A percentile compares a stretch with the other conserved stretches of the same genome.
These are phyloP conservation scores for Neurospora discreta DNA, from an alignment of 495 filamentous ascomycete genomes.

Conservation along the genomic window DNA sequence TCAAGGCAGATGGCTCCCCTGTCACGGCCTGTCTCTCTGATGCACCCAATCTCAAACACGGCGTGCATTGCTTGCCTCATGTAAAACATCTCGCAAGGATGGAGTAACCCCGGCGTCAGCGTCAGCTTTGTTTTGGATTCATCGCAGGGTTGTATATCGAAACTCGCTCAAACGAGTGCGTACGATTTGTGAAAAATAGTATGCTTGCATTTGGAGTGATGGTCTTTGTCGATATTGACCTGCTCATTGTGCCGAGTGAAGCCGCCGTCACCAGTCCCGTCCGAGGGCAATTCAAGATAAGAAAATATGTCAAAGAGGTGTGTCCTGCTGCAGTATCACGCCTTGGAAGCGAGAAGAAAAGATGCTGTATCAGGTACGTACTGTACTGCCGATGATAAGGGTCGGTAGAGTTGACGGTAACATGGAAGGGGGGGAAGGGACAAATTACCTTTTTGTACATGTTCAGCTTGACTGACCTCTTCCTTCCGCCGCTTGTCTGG, in stretches of 20 bases:
- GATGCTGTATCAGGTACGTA: background rate
- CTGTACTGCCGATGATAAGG: background rate
- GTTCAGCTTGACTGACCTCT: background rate
- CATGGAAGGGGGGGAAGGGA: background rate
- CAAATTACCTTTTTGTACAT: background rate
- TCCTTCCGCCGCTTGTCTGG: background rate
- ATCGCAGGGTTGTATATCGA: background rate
- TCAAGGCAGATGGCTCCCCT: constrained; percentile 2
- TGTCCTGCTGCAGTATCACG: background rate
- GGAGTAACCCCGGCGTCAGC: background rate
- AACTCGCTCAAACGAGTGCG: background rate
- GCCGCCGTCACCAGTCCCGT: background rate
- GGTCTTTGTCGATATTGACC: background rate
- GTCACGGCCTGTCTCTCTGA: constrained; percentile 1
- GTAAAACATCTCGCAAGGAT: background rate
- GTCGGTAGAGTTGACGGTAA: background rate
- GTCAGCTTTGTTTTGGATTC: background rate
- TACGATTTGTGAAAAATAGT: background rate
- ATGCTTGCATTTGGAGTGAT: background rate
- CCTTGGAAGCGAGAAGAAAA: background rate
- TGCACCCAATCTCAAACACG: constrained; percentile 13
- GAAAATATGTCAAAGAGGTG: background rate
- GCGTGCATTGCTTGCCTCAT: constrained; percentile 6
- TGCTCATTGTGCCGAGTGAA: background rate
- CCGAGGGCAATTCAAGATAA: background rate